These are phyloP conservation scores for Meyerozyma guilliermondii DNA, from an alignment of 1,139 yeast species.

Conservation along the genomic window DNA sequence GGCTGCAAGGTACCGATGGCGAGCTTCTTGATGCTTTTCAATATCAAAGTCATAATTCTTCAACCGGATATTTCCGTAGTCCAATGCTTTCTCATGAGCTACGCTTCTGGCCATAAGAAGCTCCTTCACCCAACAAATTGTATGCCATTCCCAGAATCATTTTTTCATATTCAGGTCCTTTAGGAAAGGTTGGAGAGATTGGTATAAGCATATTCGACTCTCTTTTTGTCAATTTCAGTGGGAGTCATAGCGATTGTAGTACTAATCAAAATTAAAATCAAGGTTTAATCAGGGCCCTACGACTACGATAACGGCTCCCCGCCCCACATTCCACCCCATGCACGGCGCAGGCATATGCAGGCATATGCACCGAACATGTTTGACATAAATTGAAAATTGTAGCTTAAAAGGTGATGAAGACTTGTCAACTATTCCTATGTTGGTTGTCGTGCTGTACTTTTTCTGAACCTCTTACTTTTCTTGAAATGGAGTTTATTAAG, in stretches of 20 bases:
- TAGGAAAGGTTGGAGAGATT: constrained; percentile 40
- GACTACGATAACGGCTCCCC: no score
- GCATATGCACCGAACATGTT: no score
- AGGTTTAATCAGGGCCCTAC: no score
- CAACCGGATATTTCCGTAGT: constrained; percentile 34
- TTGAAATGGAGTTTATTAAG: not conserved
- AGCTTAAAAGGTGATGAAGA: not conserved
- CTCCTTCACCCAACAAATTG: constrained; percentile 15
- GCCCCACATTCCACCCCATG: no score
- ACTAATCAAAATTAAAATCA: not conserved
- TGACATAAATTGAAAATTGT: not conserved
- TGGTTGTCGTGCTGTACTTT: no score
- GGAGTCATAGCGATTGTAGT: not conserved
- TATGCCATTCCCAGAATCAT: constrained; percentile 25
- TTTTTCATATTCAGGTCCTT: constrained; percentile 24
- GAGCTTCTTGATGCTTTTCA: constrained; percentile 23
- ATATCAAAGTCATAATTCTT: constrained; percentile 26
- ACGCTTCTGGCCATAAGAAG: constrained; percentile 16
- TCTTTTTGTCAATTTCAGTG: constrained; percentile 25
- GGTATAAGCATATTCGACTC: constrained; percentile 36
- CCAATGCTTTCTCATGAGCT: constrained; percentile 25
- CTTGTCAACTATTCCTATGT: not conserved
- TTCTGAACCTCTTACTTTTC: not conserved
- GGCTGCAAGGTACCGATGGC: constrained; percentile 26
- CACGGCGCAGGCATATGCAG: no score